These are phyloP conservation scores for Ustilago loliicola DNA, from an alignment of 1,284 basidiomycete genomes.

Conservation along the genomic window DNA sequence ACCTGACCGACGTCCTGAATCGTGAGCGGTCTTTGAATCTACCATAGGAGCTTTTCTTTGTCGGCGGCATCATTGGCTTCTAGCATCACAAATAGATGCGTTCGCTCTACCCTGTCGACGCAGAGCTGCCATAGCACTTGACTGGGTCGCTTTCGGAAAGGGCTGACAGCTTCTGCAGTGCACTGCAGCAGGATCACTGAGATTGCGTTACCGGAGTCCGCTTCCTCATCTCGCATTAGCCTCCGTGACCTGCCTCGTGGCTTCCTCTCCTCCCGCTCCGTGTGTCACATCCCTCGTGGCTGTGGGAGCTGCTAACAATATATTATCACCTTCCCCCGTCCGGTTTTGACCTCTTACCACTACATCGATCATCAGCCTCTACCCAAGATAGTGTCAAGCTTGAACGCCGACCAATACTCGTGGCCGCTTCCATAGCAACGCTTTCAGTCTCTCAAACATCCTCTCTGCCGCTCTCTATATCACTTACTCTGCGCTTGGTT, in stretches of 20 bases:
- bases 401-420: slow-evolving; percentile 4
- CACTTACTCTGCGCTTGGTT: neutral
- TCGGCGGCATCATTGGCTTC: slow-evolving; percentile 6
- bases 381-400: neutral
- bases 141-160: neutral
- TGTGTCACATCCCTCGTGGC: neutral
- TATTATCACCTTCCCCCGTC: neutral
- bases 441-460: neutral
- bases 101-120: neutral
- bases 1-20: slow-evolving; percentile 1
- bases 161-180: neutral
- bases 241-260: slow-evolving; percentile 4
- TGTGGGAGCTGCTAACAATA: neutral
- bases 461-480: neutral
- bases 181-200: slow-evolving; percentile 4
- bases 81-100: neutral
- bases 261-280: neutral
- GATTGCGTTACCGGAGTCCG: slow-evolving; percentile 1
- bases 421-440: slow-evolving; percentile 1
- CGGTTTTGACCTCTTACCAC: neutral
- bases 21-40: slow-evolving; percentile 2
- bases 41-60: neutral
- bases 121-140: neutral
- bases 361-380: neutral
- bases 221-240: slow-evolving; percentile 5